Conservation (phyloP, 345 rosid genomes). For the Durio zibethinus region DNA sequence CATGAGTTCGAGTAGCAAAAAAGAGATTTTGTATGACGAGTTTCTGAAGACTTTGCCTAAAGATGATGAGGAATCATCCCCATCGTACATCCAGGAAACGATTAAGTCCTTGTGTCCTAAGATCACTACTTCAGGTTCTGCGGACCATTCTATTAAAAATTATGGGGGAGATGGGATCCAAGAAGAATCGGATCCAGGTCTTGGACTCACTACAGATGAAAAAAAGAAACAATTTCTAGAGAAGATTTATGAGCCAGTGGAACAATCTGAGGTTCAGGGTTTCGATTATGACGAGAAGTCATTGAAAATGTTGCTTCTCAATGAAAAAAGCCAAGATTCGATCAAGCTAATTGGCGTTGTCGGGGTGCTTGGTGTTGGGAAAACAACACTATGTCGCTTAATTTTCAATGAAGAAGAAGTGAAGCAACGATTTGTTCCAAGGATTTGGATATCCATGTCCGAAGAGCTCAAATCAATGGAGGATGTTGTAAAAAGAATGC, state of each 20-base stretch:
- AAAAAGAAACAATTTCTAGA: neutral
- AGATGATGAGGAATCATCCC: neutral
- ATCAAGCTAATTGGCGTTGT: conserved; percentile 41
- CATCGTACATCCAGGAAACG: too few species aligned
- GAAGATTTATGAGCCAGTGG: neutral
- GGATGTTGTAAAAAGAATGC: too few species aligned
- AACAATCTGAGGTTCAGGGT: conserved; percentile 13
- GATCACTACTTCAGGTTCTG: too few species aligned
- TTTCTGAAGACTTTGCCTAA: too few species aligned
- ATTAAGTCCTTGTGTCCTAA: neutral
- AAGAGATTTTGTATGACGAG: neutral
- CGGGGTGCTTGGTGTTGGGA: conserved; percentile 48
- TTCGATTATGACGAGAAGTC: conserved; percentile 25
- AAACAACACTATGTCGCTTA: conserved; percentile 41
- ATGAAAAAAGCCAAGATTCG: conserved; percentile 7
- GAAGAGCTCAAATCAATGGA: too few species aligned
- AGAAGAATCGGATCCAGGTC: neutral
- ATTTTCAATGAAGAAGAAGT: conserved; percentile 28
- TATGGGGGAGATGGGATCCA: neutral
- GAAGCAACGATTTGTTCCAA: conserved; percentile 32
- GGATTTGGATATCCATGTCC: too few species aligned
- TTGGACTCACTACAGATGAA: neutral
- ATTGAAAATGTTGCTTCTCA: conserved; percentile 28
- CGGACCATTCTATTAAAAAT: neutral
- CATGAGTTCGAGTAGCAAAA: neutral